These are phyloP conservation scores for Rubroshorea leprosula DNA, from an alignment of 345 rosid genomes.

Conservation along the genomic window DNA sequence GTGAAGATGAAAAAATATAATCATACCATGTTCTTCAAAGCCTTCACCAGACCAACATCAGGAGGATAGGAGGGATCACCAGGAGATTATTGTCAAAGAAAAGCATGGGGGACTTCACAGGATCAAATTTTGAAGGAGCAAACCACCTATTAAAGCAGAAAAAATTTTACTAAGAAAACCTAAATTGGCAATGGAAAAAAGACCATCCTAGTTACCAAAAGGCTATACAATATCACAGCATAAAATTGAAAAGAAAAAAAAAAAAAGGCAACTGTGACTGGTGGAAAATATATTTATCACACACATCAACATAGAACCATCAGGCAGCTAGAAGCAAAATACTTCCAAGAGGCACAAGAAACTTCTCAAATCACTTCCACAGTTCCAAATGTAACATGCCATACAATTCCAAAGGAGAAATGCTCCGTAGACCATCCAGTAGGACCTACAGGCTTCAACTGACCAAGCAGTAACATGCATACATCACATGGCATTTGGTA, in stretches of 20 bases:
- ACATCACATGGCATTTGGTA: no score
- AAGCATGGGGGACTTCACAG: constrained; percentile 79
- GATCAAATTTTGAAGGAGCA: constrained; percentile 93
- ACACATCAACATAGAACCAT: background rate
- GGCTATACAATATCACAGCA: background rate
- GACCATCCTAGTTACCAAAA: no score
- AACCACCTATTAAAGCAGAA: constrained; percentile 63
- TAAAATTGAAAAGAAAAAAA: no score
- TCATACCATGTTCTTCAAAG: constrained; percentile 64
- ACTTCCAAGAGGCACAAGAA: no score
- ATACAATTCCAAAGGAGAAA: background rate
- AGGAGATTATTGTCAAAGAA: constrained; percentile 73
- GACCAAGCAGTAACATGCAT: constrained; percentile 1
- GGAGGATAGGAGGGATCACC: constrained; percentile 65
- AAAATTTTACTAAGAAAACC: constrained; percentile 9
- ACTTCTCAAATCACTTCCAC: no score
- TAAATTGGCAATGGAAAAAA: background rate
- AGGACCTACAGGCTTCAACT: background rate
- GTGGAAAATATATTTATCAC: background rate
- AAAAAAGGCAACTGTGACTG: no score
- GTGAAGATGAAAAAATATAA: no score
- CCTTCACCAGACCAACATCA: constrained; percentile 64
- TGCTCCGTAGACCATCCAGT: background rate
- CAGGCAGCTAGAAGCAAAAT: no score
- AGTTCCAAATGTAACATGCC: no score